A percentile compares a stretch with the other conserved stretches of the same genome.
Evolutionary conservation across 2,329 filamentous ascomycete genomes (phyloP).

Genomic region (Geoglossum cookeanum): DNA sequence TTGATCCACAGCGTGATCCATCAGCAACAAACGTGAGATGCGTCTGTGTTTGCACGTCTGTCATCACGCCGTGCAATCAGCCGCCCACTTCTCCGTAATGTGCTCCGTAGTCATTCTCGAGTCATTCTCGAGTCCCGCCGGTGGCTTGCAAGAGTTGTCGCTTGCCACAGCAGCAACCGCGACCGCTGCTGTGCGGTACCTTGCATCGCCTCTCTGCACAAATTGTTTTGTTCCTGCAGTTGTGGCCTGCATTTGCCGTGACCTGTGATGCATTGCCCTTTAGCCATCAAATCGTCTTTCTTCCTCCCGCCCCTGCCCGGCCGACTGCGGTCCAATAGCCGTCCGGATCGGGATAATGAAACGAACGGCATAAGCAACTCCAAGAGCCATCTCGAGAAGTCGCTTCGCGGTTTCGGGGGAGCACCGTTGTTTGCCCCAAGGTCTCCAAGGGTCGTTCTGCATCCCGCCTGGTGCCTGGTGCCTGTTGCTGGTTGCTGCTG

Average conservation of each 20-base stretch:
- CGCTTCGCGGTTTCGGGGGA: not conserved
- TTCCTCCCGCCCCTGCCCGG: not conserved
- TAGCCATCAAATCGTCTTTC: not conserved
- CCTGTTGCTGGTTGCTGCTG: no score
- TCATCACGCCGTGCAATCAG: not conserved
- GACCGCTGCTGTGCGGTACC: not conserved
- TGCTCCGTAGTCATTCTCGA: no score
- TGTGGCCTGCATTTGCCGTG: not conserved
- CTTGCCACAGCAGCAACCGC: no score
- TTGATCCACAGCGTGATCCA: not conserved
- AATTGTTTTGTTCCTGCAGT: conserved; percentile 2
- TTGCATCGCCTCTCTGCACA: not conserved
- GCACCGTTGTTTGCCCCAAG: not conserved
- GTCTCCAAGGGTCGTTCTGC: not conserved
- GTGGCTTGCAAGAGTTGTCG: no score
- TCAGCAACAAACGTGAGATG: not conserved
- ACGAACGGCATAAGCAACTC: not conserved
- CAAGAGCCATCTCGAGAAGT: not conserved
- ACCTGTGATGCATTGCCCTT: not conserved
- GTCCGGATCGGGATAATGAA: not conserved
- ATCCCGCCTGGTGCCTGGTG: not conserved
- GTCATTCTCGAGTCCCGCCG: no score
- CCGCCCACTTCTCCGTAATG: not conserved
- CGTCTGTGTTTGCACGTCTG: not conserved
- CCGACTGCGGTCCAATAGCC: not conserved